Percentiles rank a stretch among this genome's conserved stretches.
These are phyloP conservation scores for Syzygium aromaticum DNA, from an alignment of 345 rosid species.

Conservation along the genomic window DNA sequence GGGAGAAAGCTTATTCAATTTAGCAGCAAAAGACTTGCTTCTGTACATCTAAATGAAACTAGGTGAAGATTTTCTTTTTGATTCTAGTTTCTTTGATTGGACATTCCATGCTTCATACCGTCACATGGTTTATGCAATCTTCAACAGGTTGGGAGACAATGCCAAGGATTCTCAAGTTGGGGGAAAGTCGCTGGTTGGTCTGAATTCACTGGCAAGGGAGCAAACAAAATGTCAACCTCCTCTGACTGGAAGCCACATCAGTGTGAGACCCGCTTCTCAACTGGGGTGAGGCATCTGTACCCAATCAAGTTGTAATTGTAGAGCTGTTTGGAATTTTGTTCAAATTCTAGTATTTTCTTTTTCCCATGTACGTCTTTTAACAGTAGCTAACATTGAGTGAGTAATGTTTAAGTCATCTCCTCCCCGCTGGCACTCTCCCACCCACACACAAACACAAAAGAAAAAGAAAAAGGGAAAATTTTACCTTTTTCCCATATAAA, in stretches of 20 bases:
- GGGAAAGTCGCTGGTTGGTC: slow-evolving; percentile 13
- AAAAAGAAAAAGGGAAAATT: background rate
- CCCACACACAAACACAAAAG: background rate
- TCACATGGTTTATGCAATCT: background rate
- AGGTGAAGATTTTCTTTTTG: background rate
- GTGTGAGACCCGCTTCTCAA: background rate
- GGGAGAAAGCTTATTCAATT: slow-evolving; percentile 16
- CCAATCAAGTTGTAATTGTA: background rate
- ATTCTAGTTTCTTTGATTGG: background rate
- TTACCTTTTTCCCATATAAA: background rate
- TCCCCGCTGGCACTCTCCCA: background rate
- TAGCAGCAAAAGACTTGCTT: slow-evolving; percentile 14
- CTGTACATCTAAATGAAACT: background rate
- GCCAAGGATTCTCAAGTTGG: slow-evolving; percentile 13
- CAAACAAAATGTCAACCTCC: background rate
- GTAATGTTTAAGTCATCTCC: background rate
- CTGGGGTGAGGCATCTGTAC: background rate
- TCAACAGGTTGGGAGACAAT: slow-evolving; percentile 22
- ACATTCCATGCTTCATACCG: background rate
- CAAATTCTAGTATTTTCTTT: background rate
- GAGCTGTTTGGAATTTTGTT: background rate
- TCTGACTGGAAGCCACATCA: background rate
- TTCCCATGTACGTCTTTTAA: background rate
- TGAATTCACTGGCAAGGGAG: slow-evolving; percentile 7
- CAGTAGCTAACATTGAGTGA: background rate